Evolutionary conservation across 2,329 filamentous ascomycete species (phyloP), one percentile per base, ranked within the genome.

Genomic region (Cladobotryum protrusum): DNA sequence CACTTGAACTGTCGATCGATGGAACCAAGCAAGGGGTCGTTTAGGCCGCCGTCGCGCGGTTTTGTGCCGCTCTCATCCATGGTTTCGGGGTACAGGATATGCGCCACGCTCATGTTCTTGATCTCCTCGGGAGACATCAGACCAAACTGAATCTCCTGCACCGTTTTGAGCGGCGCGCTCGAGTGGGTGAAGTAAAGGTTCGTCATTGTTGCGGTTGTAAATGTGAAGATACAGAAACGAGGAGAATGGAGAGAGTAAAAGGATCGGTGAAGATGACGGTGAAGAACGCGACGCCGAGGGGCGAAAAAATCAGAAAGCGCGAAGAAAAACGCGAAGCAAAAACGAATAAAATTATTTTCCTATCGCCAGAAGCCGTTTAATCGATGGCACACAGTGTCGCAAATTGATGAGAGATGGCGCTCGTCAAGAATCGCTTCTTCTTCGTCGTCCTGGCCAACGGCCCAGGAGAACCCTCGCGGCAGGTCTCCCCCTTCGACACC

Each of bases 61-160:
- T 89, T 89, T 59, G 88, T 85, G 64, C 91, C 87, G 69, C 86
- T 86, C 71, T 99, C 93, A 66, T 99, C 93, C 93, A 99, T 96
- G 24, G 93, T 97, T 76, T 99, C 93, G n/a, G 93, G 91, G 67
- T 96, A 97, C 69, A 93, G 81, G 67, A 99, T 92, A 69, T 96
- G 89, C 61, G 85, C 87, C 56, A 97, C 92, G 72, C 91, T 96
- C 89, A 97, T 95, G 64, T 87, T 91, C 78, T 99, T 97, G 72
- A 97, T 96, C 76, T 99, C 95, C 69, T 99, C 93, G 20, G 93
- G 93, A 34, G 93, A 95, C 71, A 99, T 82, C 67, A 99, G 82
- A 66, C 93, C 93, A 67, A 99, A 99, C 78, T 99, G 95, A 63
- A 99, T 96, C 79, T 99, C 95, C 79, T 96, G 86, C 64, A 99